phyloP scores from a whole-genome alignment of 2,329 filamentous ascomycete genomes.

The Pyrenophora tritici-repentis region DNA sequence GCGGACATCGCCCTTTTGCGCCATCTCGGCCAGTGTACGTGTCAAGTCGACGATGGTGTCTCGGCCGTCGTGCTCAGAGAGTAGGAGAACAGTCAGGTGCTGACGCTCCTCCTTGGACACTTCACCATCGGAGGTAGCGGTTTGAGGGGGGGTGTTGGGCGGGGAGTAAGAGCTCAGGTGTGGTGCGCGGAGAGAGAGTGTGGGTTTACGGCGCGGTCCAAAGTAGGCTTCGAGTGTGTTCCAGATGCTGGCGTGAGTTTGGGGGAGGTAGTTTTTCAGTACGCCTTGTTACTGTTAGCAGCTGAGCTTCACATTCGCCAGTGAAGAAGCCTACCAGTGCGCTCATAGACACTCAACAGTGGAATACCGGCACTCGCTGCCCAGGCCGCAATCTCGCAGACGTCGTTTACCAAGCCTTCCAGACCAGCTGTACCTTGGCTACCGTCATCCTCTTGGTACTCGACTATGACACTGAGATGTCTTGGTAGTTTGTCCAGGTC shows the following conservation, averaged over 20 bases:
- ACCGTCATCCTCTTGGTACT: slow-evolving; percentile 67
- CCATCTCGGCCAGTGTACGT: slow-evolving; percentile 92
- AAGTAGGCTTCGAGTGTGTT: slow-evolving; percentile 87
- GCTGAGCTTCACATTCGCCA: background rate
- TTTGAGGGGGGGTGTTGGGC: slow-evolving; percentile 48
- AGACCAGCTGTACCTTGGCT: slow-evolving; percentile 71
- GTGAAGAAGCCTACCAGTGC: slow-evolving; percentile 68
- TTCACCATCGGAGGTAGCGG: slow-evolving; percentile 45
- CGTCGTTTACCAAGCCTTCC: slow-evolving; percentile 85
- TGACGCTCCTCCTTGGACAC: slow-evolving; percentile 35
- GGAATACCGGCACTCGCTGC: slow-evolving; percentile 87
- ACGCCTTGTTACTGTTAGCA: slow-evolving; percentile 63
- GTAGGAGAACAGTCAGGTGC: slow-evolving; percentile 70
- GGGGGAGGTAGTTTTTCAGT: slow-evolving; percentile 86
- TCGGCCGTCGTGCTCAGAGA: slow-evolving; percentile 86
- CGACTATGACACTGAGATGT: slow-evolving; percentile 86
- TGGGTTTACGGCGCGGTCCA: slow-evolving; percentile 68
- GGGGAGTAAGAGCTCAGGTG: slow-evolving; percentile 66
- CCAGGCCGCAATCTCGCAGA: slow-evolving; percentile 91
- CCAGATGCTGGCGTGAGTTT: slow-evolving; percentile 77
- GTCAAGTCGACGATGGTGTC: slow-evolving; percentile 96
- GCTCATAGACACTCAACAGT: slow-evolving; percentile 88
- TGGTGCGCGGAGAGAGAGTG: slow-evolving; percentile 73
- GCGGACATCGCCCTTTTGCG: slow-evolving; percentile 81
- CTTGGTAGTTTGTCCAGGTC: slow-evolving; percentile 74